A percentile compares a stretch with the other conserved stretches of the same genome.
Conservation (phyloP, 1,284 basidiomycete species). For the Coniferiporia sulphurascens region DNA sequence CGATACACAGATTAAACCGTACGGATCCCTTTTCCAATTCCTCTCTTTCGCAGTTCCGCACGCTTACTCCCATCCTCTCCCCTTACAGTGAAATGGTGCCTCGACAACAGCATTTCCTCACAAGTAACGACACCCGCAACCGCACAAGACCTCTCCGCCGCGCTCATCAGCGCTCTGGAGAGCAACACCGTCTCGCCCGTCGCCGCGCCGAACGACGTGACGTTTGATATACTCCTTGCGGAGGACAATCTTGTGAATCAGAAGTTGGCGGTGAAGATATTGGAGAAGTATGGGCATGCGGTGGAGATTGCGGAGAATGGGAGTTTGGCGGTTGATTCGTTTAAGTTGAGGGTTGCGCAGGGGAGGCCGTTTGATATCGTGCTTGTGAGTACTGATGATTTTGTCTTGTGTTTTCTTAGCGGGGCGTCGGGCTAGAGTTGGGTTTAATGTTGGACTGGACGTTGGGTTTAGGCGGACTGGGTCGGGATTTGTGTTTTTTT, state of each 20-base stretch:
- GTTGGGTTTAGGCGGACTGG: too few species aligned
- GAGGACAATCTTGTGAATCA: conserved; percentile 99
- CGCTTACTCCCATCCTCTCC: conserved; percentile 5
- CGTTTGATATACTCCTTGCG: conserved; percentile 92
- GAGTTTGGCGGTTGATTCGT: conserved; percentile 83
- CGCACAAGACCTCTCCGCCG: conserved; percentile 86
- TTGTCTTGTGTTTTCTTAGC: too few species aligned
- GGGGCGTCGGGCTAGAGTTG: too few species aligned
- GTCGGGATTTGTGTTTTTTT: too few species aligned
- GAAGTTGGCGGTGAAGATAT: conserved; percentile 92
- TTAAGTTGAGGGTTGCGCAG: conserved; percentile 72
- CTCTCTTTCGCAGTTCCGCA: conserved; percentile 6
- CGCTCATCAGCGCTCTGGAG: conserved; percentile 92
- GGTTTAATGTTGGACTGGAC: too few species aligned
- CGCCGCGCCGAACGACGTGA: conserved; percentile 75
- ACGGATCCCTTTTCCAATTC: conserved; percentile 36
- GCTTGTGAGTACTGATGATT: conserved; percentile 72
- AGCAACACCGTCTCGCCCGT: conserved; percentile 85
- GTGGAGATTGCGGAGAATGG: conserved; percentile 99
- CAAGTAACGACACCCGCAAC: conserved; percentile 90
- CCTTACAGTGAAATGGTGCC: conserved; percentile 76
- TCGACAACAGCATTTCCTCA: conserved; percentile 87
- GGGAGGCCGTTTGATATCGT: conserved; percentile 82
- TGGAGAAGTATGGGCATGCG: conserved; percentile 94
- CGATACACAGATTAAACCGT: conserved; percentile 71